Percentiles rank a stretch among this genome's conserved stretches.
These are phyloP conservation scores for Aspergillus bridgeri DNA, from an alignment of 495 filamentous ascomycete species.

Conservation along the genomic window DNA sequence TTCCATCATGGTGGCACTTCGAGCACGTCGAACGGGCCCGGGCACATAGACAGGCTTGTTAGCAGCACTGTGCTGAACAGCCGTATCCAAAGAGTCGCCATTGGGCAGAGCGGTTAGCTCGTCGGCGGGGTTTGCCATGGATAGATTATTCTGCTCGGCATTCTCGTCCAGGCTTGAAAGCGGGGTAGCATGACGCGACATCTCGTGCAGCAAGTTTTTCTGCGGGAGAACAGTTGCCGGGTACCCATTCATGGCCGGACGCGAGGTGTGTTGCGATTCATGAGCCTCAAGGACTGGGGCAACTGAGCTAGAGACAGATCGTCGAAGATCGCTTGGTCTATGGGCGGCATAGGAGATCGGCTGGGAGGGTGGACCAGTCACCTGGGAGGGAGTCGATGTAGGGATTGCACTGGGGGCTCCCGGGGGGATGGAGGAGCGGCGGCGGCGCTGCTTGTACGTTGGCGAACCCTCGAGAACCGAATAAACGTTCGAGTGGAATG, in stretches of 20 bases:
- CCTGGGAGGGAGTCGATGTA: constrained; percentile 49
- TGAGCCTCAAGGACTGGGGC: constrained; percentile 77
- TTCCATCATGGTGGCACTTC: constrained; percentile 96
- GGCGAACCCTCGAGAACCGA: constrained; percentile 96
- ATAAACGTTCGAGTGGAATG: constrained; percentile 80
- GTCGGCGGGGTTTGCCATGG: constrained; percentile 58
- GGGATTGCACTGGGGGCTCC: constrained; percentile 62
- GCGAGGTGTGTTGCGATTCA: constrained; percentile 57
- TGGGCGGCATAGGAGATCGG: constrained; percentile 55
- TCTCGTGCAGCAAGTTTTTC: constrained; percentile 71
- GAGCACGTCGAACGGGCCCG: constrained; percentile 80
- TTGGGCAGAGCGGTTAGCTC: constrained; percentile 64
- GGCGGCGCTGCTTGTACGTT: constrained; percentile 94
- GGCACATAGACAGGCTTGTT: constrained; percentile 57
- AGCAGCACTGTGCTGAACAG: constrained; percentile 57
- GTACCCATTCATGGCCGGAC: constrained; percentile 55
- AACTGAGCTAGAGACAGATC: constrained; percentile 87
- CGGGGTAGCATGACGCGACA: constrained; percentile 87
- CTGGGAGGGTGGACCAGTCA: constrained; percentile 29
- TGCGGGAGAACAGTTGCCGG: constrained; percentile 66
- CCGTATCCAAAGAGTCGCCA: constrained; percentile 56
- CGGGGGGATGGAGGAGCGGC: constrained; percentile 86
- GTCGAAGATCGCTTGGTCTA: constrained; percentile 79
- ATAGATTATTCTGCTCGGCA: constrained; percentile 65
- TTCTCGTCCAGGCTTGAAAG: constrained; percentile 75